These are phyloP conservation scores for Vinca major DNA, from an alignment of 305 asterid genomes.

Conservation along the genomic window DNA sequence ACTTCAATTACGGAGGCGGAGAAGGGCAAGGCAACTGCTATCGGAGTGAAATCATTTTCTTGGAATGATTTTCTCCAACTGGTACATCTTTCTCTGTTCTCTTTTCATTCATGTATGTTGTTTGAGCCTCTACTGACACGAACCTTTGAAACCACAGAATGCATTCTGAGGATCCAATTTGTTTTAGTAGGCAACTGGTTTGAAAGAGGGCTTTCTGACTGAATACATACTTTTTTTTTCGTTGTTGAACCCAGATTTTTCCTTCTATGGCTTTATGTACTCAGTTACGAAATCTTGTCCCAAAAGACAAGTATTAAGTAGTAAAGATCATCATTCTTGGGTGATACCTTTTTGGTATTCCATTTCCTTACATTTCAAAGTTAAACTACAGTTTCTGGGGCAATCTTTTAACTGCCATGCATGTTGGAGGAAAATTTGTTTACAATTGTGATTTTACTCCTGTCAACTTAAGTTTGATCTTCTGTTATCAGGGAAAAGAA, in stretches of 20 bases:
- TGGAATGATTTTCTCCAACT: constrained; percentile 63
- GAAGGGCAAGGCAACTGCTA: constrained; percentile 35
- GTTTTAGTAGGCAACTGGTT: not conserved
- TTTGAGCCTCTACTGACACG: not conserved
- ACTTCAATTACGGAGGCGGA: constrained; percentile 54
- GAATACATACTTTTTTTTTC: not conserved
- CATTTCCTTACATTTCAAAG: not conserved
- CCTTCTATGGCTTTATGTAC: not conserved
- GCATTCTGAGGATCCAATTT: not conserved
- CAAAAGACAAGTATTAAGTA: not conserved
- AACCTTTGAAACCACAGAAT: not conserved
- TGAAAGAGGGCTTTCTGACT: not conserved
- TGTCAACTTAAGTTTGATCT: constrained; percentile 1
- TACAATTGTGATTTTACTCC: not conserved
- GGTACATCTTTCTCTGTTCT: constrained; percentile 30
- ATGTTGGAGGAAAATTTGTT: not conserved
- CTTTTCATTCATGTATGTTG: not conserved
- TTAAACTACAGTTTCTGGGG: not conserved
- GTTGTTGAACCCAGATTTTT: not conserved
- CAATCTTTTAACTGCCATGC: not conserved
- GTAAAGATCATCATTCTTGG: not conserved
- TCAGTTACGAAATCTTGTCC: not conserved
- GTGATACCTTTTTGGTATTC: not conserved
- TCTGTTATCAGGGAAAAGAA: constrained; percentile 48
- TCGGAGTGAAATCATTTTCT: constrained; percentile 49